A percentile compares a stretch with the other conserved stretches of the same genome.
phyloP scores from a whole-genome alignment of 768 basidiomycete genomes.

The Boletus tylopilopsis region DNA sequence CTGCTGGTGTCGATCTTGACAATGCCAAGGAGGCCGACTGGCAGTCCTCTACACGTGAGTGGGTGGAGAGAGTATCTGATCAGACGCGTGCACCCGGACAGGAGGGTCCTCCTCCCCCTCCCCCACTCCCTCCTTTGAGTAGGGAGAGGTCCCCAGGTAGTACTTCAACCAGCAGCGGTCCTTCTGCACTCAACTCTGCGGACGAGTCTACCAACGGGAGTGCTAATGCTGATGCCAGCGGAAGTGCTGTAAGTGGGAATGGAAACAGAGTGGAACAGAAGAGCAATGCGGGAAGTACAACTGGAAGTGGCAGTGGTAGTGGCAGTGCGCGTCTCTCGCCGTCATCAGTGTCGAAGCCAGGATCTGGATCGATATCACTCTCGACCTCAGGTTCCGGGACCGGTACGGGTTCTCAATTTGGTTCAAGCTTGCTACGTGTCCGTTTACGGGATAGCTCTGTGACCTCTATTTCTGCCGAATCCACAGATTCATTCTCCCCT shows the following conservation, averaged over 20 bases:
- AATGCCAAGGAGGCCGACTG: conserved; percentile 21
- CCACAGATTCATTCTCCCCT: conserved; percentile 16
- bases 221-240: neutral
- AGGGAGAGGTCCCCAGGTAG: conserved; percentile 24
- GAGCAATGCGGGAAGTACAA: conserved; percentile 10
- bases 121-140: conserved; percentile 5
- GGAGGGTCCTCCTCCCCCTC: conserved; percentile 3
- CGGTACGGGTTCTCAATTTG: conserved; percentile 22
- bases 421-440: conserved; percentile 20
- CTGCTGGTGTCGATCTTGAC: conserved; percentile 11
- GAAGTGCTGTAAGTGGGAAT: conserved; percentile 11
- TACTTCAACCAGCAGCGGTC: conserved; percentile 23
- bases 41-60: conserved; percentile 37
- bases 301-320: conserved; percentile 11
- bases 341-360: conserved; percentile 17
- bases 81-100: conserved; percentile 21
- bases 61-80: conserved; percentile 43
- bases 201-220: conserved; percentile 21
- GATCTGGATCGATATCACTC: conserved; percentile 21
- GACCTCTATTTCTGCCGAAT: conserved; percentile 27
- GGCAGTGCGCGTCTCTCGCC: conserved; percentile 8
- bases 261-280: conserved; percentile 6
- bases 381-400: conserved; percentile 25
- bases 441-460: conserved; percentile 28
- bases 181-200: conserved; percentile 21